phyloP scores from a whole-genome alignment of 495 filamentous ascomycete genomes.

The Penicillium canariense region DNA sequence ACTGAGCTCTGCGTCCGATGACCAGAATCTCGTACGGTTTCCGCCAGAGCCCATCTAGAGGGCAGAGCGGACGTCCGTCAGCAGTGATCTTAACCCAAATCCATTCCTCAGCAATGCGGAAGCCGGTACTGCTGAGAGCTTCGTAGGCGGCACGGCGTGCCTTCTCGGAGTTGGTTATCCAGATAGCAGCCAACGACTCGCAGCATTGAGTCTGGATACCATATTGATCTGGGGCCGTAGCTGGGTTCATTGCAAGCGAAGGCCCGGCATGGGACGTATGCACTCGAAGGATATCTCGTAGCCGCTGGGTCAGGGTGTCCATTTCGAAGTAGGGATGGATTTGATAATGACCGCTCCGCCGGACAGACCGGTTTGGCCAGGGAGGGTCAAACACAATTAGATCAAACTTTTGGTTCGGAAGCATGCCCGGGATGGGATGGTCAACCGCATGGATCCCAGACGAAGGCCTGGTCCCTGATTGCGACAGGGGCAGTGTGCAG shows the following conservation, averaged over 20 bases:
- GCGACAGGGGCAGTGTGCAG: conserved; percentile 31
- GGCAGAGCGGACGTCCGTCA: conserved; percentile 64
- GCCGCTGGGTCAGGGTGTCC: conserved; percentile 25
- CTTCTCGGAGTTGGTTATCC: conserved; percentile 80
- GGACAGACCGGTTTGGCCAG: conserved; percentile 88
- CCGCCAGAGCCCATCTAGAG: conserved; percentile 68
- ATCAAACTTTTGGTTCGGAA: conserved; percentile 55
- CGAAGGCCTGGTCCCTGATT: background rate
- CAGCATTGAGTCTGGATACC: conserved; percentile 10
- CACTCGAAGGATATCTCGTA: conserved; percentile 29
- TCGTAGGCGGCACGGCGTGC: conserved; percentile 58
- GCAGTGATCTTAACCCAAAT: conserved; percentile 83
- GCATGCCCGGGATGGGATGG: conserved; percentile 29
- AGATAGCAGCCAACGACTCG: conserved; percentile 57
- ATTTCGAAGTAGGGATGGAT: conserved; percentile 45
- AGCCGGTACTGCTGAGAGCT: conserved; percentile 59
- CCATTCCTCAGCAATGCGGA: conserved; percentile 78
- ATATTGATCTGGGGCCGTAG: background rate
- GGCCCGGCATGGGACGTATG: conserved; percentile 22
- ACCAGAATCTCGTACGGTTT: conserved; percentile 86
- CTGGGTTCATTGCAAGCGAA: background rate
- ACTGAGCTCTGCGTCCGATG: conserved; percentile 50
- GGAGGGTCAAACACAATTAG: conserved; percentile 87
- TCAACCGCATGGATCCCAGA: background rate
- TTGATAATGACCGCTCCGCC: conserved; percentile 63